These are phyloP conservation scores for Podaxis carcinomalis DNA, from an alignment of 768 basidiomycete species.

Conservation along the genomic window DNA sequence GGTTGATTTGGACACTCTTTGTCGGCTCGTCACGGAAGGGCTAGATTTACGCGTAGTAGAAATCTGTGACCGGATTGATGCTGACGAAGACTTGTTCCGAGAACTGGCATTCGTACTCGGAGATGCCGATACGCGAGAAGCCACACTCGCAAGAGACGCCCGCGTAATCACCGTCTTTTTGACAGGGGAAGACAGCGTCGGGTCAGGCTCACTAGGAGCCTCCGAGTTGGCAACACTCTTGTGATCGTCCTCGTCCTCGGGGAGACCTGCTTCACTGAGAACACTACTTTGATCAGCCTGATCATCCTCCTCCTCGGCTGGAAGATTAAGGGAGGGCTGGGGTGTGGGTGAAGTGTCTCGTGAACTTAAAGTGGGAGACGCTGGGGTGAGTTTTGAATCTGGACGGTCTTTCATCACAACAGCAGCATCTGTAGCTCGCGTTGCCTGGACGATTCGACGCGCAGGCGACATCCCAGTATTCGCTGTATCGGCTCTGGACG, in stretches of 20 bases:
- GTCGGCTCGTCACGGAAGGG: constrained; percentile 8
- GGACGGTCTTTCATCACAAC: constrained; percentile 40
- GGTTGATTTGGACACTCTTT: constrained; percentile 1
- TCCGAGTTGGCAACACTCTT: constrained; percentile 14
- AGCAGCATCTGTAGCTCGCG: constrained; percentile 16
- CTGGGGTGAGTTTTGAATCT: constrained; percentile 70
- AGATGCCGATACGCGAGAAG: constrained; percentile 13
- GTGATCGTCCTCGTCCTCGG: constrained; percentile 14
- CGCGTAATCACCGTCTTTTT: constrained; percentile 28
- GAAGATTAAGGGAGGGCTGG: constrained; percentile 6
- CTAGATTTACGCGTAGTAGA: constrained; percentile 27
- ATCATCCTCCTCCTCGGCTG: constrained; percentile 14
- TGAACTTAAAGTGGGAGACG: constrained; percentile 14
- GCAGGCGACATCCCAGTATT: constrained; percentile 26
- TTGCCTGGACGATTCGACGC: constrained; percentile 22
- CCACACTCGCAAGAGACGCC: constrained; percentile 22
- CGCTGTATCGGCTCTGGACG: constrained; percentile 3
- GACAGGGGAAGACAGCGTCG: constrained; percentile 8
- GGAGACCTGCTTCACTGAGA: not conserved
- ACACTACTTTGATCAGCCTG: constrained; percentile 10
- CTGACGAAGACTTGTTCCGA: constrained; percentile 26
- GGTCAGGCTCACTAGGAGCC: constrained; percentile 6
- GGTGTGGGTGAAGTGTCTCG: constrained; percentile 13
- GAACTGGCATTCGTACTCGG: constrained; percentile 8
- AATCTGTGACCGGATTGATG: constrained; percentile 29